Percentiles rank a stretch among this genome's conserved stretches.
phyloP scores from a whole-genome alignment of 768 basidiomycete species.

The Calocybe cyanea region DNA sequence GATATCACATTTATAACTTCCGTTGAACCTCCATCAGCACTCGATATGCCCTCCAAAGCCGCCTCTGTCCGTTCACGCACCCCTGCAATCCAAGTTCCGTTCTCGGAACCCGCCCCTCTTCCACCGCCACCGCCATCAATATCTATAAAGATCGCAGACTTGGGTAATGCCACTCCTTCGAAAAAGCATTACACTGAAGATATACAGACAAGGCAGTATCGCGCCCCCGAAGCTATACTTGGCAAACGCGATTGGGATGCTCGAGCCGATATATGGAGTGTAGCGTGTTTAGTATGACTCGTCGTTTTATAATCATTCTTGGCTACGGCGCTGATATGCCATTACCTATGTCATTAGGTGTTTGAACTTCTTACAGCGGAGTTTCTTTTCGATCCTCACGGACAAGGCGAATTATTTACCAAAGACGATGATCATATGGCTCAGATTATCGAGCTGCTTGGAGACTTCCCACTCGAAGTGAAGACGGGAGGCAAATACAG shows the following conservation, averaged over 20 bases:
- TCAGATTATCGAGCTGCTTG: slow-evolving; percentile 88
- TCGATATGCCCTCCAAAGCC: slow-evolving; percentile 1
- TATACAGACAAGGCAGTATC: slow-evolving; percentile 95
- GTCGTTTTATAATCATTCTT: not conserved
- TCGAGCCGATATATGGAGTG: slow-evolving; percentile 87
- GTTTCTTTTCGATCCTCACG: slow-evolving; percentile 88
- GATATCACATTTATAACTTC: slow-evolving; percentile 24
- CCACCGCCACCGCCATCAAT: slow-evolving; percentile 41
- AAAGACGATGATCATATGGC: slow-evolving; percentile 97
- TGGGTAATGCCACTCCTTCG: slow-evolving; percentile 93
- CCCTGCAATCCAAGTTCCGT: slow-evolving; percentile 19
- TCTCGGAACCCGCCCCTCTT: slow-evolving; percentile 17
- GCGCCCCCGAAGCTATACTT: slow-evolving; percentile 90
- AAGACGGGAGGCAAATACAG: slow-evolving; percentile 86
- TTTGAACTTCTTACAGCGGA: slow-evolving; percentile 92
- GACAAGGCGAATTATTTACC: slow-evolving; percentile 74
- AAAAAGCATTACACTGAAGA: slow-evolving; percentile 89
- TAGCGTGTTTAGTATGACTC: slow-evolving; percentile 69
- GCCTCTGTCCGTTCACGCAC: not conserved
- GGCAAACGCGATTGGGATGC: slow-evolving; percentile 85
- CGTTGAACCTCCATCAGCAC: slow-evolving; percentile 15
- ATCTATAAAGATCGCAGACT: slow-evolving; percentile 88
- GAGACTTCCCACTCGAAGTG: slow-evolving; percentile 66
- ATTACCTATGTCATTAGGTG: slow-evolving; percentile 72
- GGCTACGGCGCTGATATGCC: slow-evolving; percentile 28